Conservation (phyloP, 148 eudicot genomes). For the Camellia lanceoleosa region DNA sequence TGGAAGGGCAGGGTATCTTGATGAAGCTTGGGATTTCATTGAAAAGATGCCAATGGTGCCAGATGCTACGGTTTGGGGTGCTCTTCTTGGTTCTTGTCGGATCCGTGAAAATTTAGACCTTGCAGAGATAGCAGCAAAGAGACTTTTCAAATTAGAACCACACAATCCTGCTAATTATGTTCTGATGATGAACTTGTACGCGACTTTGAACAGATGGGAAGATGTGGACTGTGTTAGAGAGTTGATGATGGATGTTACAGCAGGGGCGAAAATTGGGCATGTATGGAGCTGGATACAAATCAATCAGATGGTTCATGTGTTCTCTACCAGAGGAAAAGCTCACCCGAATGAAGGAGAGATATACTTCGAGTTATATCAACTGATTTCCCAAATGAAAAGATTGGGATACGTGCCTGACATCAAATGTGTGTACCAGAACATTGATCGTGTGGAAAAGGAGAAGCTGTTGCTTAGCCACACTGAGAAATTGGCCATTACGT, state of each 20-base stretch:
- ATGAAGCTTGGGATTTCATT: slow-evolving; percentile 66
- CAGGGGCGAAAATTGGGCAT: slow-evolving; percentile 29
- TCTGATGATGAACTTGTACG: slow-evolving; percentile 51
- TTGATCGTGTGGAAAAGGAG: slow-evolving; percentile 43
- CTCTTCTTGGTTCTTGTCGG: slow-evolving; percentile 51
- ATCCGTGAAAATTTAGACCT: slow-evolving; percentile 38
- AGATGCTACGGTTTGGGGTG: slow-evolving; percentile 59
- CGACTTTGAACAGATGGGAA: slow-evolving; percentile 39
- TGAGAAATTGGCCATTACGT: slow-evolving; percentile 62
- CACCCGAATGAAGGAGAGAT: slow-evolving; percentile 55
- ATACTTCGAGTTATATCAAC: slow-evolving; percentile 52
- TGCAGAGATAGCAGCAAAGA: slow-evolving; percentile 52
- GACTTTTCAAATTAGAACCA: slow-evolving; percentile 56
- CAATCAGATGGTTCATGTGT: slow-evolving; percentile 35
- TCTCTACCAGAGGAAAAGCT: slow-evolving; percentile 39
- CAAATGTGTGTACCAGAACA: slow-evolving; percentile 43
- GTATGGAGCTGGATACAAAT: slow-evolving; percentile 65
- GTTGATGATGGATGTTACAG: slow-evolving; percentile 23
- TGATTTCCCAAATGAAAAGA: slow-evolving; percentile 43
- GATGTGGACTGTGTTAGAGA: slow-evolving; percentile 42
- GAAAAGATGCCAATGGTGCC: slow-evolving; percentile 51
- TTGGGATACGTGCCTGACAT: slow-evolving; percentile 49
- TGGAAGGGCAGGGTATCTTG: slow-evolving; percentile 61
- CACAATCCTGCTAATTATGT: slow-evolving; percentile 54
- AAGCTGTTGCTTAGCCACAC: slow-evolving; percentile 52